Evolutionary conservation across 1,139 yeast species (phyloP).

Genomic region (Saccharomyces hybrid): DNA sequence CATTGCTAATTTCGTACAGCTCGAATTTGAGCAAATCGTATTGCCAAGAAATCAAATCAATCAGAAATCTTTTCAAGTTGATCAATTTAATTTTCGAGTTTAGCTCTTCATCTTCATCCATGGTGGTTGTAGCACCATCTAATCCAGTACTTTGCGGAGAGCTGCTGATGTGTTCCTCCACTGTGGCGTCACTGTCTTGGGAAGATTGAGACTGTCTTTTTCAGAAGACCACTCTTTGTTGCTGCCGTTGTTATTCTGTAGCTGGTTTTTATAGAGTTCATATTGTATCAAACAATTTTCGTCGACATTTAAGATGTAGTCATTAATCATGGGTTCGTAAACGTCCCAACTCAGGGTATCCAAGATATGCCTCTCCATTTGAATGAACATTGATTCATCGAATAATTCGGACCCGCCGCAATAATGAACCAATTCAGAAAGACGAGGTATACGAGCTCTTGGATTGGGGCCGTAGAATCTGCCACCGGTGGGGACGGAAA

Average conservation of each 20-base stretch:
- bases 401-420: conserved; percentile 64
- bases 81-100: conserved; percentile 28
- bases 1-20: conserved; percentile 27
- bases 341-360: conserved; percentile 77
- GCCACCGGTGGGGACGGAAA: conserved; percentile 46
- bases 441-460: conserved; percentile 56
- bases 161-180: conserved; percentile 15
- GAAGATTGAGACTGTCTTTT: conserved; percentile 23
- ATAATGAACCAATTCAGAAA: conserved; percentile 50
- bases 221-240: conserved; percentile 17
- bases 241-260: conserved; percentile 26
- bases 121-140: conserved; percentile 11
- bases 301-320: conserved; percentile 39
- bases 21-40: conserved; percentile 28
- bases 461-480: conserved; percentile 59
- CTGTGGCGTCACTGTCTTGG: conserved; percentile 28
- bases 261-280: conserved; percentile 32
- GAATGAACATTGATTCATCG: conserved; percentile 83
- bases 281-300: conserved; percentile 37
- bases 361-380: conserved; percentile 89
- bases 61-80: conserved; percentile 29
- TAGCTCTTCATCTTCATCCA: conserved; percentile 28
- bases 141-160: not conserved
- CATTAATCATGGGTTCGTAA: conserved; percentile 51
- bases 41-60: conserved; percentile 30